Percentiles rank a stretch among this genome's conserved stretches.
phyloP scores from a whole-genome alignment of 2,329 filamentous ascomycete genomes.

The Chaetomiaceae sp. region DNA sequence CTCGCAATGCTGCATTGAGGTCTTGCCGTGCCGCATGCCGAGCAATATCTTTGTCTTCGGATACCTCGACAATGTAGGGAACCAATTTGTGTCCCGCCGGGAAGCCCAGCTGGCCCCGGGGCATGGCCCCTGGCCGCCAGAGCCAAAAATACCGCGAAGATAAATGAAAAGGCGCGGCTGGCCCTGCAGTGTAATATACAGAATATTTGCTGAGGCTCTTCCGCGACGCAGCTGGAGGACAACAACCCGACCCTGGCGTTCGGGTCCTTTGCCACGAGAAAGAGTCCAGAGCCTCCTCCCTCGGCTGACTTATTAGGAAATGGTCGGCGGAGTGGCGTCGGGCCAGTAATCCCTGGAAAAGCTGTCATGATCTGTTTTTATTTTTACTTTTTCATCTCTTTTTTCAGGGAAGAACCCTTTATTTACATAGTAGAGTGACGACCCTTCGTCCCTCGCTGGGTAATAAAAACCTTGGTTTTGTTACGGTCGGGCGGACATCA shows the following conservation, averaged over 20 bases:
- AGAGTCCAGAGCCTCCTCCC: not conserved
- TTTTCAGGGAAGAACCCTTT: too few relatives aligned
- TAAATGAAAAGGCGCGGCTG: slow-evolving; percentile 22
- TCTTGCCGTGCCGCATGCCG: not conserved
- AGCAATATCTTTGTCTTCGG: slow-evolving; percentile 3
- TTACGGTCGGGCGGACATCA: too few relatives aligned
- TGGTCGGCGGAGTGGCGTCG: too few relatives aligned
- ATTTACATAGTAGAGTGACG: too few relatives aligned
- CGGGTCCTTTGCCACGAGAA: not conserved
- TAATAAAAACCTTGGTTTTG: too few relatives aligned
- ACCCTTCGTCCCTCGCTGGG: too few relatives aligned
- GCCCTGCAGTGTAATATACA: slow-evolving; percentile 14
- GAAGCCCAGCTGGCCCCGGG: not conserved
- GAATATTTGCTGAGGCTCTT: slow-evolving; percentile 1
- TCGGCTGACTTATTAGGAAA: too few relatives aligned
- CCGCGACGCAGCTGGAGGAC: not conserved
- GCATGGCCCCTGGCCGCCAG: not conserved
- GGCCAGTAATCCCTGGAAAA: too few relatives aligned
- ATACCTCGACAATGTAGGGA: not conserved
- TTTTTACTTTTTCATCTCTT: too few relatives aligned
- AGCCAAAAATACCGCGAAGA: slow-evolving; percentile 7
- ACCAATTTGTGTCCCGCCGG: slow-evolving; percentile 3
- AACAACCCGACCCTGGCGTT: not conserved
- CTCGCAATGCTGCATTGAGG: not conserved
- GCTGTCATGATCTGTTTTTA: too few relatives aligned